Conservation (phyloP, 2,329 filamentous ascomycete genomes). For the Bipolaris oryzae region DNA sequence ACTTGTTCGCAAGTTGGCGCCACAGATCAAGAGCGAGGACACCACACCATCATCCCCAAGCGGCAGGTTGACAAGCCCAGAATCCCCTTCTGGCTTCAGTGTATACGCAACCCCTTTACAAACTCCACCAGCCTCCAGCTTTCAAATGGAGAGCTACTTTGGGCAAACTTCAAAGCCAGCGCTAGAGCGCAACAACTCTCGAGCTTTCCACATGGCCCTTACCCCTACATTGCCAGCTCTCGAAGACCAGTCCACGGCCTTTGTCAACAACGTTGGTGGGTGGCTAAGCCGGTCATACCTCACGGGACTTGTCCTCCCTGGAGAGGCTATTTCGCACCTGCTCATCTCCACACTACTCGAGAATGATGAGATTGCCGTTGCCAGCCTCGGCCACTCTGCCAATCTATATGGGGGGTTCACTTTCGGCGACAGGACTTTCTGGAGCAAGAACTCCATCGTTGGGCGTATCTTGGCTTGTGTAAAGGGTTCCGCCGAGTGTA, state of each 20-base stretch:
- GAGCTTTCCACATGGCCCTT: conserved; percentile 40
- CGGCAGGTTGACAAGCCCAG: conserved; percentile 32
- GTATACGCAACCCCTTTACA: conserved; percentile 48
- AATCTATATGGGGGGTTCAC: conserved; percentile 63
- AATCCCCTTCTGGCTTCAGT: conserved; percentile 40
- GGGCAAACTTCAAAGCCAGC: conserved; percentile 36
- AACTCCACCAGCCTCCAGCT: conserved; percentile 40
- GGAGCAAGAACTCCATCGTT: conserved; percentile 63
- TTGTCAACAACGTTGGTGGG: conserved; percentile 50
- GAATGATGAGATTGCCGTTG: conserved; percentile 58
- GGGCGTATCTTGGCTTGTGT: conserved; percentile 58
- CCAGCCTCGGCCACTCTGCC: conserved; percentile 56
- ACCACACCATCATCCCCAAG: conserved; percentile 24
- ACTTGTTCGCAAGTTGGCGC: conserved; percentile 47
- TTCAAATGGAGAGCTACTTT: conserved; percentile 45
- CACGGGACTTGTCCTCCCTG: conserved; percentile 61
- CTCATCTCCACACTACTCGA: conserved; percentile 63
- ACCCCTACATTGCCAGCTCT: conserved; percentile 26
- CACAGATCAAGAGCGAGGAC: conserved; percentile 22
- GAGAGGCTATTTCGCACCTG: conserved; percentile 59
- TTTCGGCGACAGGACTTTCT: conserved; percentile 58
- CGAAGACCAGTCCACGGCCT: conserved; percentile 19
- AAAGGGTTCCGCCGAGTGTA: conserved; percentile 55
- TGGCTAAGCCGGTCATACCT: conserved; percentile 64
- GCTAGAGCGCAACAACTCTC: conserved; percentile 34